phyloP scores from a whole-genome alignment of 768 basidiomycete species.

The Daedaleopsis nitida region DNA sequence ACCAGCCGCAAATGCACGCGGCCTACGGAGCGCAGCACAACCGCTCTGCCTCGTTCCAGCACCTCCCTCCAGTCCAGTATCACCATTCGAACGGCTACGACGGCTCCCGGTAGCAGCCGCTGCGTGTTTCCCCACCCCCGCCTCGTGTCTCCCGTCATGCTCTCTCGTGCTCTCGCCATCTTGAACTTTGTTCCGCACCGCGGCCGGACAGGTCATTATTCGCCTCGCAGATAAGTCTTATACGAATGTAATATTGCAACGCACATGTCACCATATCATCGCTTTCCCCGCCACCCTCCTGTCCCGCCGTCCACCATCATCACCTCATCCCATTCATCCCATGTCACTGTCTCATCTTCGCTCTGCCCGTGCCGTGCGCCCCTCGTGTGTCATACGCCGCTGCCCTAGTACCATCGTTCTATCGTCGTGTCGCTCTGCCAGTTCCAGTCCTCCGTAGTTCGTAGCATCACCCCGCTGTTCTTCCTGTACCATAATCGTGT shows the following conservation, averaged over 20 bases:
- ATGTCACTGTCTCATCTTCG: not conserved
- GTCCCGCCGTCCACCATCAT: not conserved
- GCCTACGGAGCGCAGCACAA: not conserved
- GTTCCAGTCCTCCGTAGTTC: too few relatives aligned
- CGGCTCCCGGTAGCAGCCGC: slow-evolving; percentile 2
- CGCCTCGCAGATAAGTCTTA: not conserved
- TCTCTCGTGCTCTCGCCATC: not conserved
- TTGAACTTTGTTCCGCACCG: not conserved
- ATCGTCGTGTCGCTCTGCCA: too few relatives aligned
- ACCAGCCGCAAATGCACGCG: not conserved
- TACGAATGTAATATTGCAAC: not conserved
- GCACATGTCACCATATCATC: not conserved
- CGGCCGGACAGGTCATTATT: not conserved
- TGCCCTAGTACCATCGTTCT: not conserved
- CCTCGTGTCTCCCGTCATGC: not conserved
- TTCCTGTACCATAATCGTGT: too few relatives aligned
- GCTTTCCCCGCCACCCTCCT: not conserved
- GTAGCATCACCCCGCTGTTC: too few relatives aligned
- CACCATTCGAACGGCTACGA: slow-evolving; percentile 9
- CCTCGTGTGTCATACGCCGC: not conserved
- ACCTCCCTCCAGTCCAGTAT: slow-evolving; percentile 13
- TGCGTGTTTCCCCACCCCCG: not conserved
- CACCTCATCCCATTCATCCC: not conserved
- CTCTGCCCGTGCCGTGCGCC: not conserved
- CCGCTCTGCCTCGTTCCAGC: not conserved